Base-by-base conservation (phyloP, 257 asterid genomes). In the Paulownia fortunei region DNA sequence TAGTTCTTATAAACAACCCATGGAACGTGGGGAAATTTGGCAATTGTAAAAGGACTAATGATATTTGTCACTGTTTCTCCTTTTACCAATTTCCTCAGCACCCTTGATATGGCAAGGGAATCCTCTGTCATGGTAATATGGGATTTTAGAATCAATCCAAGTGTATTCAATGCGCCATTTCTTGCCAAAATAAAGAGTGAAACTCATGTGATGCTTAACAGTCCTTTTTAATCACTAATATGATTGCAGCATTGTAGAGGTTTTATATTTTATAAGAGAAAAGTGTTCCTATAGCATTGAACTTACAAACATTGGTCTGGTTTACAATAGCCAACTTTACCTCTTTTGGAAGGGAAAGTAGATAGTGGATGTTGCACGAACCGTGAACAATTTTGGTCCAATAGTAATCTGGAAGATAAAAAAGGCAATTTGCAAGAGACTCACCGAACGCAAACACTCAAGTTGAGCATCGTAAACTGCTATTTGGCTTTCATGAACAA, bases 401-500 rank as follows among this genome's bases (percentile, higher is more conserved):
- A 15, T 24, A 3, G 24, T 37, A 54, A 62, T 16, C 30, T 18
- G 34, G 42, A 64, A 64, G n/a, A 56, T 39, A 21, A 3, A n/a
- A 23, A 64, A 30, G 23, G 6, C 15, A 76, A 58, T 19, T 51
- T 19, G 46, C n/a, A 32, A 81, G 58, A 78, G 65, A 85, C 93
- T 85, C 77, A 93, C 98, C 78, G 92, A 88, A 32, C 89, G 89
- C 78, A 87, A 70, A 74, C 97, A 91, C 74, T 93, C 98, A 68
- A 93, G 98, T 81, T 93, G 98, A 69, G 93, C 80, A 85, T 91
- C 97, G 24, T 86, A 93, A 75, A 92, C 72, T 19, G 96, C 89
- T 32, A 93, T 87, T 78, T 93, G 98, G 88, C 91, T 93, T 85
- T 91, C 98, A 80, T 93, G 98, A 76, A 87, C 88, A 46, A 91